Conservation (phyloP, 495 filamentous ascomycete genomes). For the Penicillium robsamsonii region DNA sequence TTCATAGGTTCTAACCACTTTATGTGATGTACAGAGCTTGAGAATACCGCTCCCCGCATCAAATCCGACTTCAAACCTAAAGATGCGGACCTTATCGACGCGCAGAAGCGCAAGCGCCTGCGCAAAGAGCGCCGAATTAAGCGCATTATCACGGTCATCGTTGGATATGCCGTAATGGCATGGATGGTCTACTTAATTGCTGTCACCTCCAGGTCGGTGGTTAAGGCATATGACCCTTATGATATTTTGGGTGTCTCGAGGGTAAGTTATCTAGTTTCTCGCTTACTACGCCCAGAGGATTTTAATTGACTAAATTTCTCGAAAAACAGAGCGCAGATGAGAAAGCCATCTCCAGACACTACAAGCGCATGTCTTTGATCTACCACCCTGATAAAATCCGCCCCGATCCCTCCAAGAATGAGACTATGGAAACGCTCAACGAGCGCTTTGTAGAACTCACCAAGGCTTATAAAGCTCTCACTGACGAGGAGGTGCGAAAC, state of each 20-base stretch:
- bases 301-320: neutral
- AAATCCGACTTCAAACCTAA: slow-evolving; percentile 75
- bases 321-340: slow-evolving; percentile 68
- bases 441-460: slow-evolving; percentile 88
- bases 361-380: slow-evolving; percentile 79
- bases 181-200: slow-evolving; percentile 91
- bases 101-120: slow-evolving; percentile 82
- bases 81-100: slow-evolving; percentile 79
- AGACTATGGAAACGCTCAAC: slow-evolving; percentile 82
- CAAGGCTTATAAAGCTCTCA: slow-evolving; percentile 96
- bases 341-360: slow-evolving; percentile 85
- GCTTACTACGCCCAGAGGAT: neutral
- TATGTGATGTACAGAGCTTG: slow-evolving; percentile 47
- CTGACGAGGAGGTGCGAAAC: slow-evolving; percentile 93
- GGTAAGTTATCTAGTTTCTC: slow-evolving; percentile 43
- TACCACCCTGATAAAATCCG: slow-evolving; percentile 91
- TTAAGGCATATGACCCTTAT: slow-evolving; percentile 95
- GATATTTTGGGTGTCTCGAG: slow-evolving; percentile 83
- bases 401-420: slow-evolving; percentile 78
- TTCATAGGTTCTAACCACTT: neutral
- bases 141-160: slow-evolving; percentile 70
- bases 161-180: slow-evolving; percentile 81
- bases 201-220: slow-evolving; percentile 66
- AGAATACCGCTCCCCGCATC: slow-evolving; percentile 66
- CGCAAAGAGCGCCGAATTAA: slow-evolving; percentile 87